Conservation (phyloP, 306 rosid species). For the Sicyos edulis region DNA sequence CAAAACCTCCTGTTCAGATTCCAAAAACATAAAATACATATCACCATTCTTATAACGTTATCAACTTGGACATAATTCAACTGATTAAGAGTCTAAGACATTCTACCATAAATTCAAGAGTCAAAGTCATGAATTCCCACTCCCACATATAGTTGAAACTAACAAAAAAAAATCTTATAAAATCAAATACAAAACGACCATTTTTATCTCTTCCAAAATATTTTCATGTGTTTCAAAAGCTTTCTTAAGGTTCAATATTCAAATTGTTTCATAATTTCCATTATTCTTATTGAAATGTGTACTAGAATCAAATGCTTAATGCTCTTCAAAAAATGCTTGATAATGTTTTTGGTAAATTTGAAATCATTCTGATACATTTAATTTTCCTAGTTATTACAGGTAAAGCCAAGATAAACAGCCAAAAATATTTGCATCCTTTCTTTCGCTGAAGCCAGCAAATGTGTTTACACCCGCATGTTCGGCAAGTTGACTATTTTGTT, state of each 20-base stretch:
- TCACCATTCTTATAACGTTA: neutral
- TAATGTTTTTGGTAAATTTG: neutral
- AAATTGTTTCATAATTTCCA: neutral
- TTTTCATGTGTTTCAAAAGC: neutral
- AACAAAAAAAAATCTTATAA: neutral
- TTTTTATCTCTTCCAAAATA: neutral
- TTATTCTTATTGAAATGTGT: neutral
- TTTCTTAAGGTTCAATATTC: neutral
- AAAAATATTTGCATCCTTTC: neutral
- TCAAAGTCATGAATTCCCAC: too few relatives aligned
- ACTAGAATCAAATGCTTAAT: neutral
- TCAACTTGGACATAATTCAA: too few relatives aligned
- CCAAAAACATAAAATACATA: neutral
- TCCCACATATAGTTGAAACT: too few relatives aligned
- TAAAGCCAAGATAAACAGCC: neutral
- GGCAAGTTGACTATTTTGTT: neutral
- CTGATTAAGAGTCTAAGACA: too few relatives aligned
- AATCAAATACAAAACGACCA: neutral
- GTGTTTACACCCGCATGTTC: neutral
- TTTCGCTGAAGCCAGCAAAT: neutral
- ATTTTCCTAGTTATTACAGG: neutral
- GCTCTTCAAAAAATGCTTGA: too few relatives aligned
- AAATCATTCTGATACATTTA: neutral
- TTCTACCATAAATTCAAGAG: too few relatives aligned
- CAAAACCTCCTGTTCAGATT: constrained; percentile 17